A percentile compares a stretch with the other conserved stretches of the same genome.
Evolutionary conservation across 2,329 filamentous ascomycete genomes (phyloP).

Genomic region (Talaromyces verruculosus): DNA sequence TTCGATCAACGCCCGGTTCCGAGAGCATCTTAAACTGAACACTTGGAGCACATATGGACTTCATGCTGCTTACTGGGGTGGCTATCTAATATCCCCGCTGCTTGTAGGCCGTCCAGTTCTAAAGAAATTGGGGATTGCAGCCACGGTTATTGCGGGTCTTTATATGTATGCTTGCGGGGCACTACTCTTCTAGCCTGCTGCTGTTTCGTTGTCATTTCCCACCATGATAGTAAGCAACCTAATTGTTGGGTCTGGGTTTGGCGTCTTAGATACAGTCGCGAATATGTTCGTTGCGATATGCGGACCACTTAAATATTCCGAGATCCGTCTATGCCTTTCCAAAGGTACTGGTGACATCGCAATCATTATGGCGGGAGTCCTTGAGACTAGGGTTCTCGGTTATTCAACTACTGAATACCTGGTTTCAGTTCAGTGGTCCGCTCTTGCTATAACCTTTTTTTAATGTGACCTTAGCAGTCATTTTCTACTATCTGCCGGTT

Average conservation of each 20-base stretch:
- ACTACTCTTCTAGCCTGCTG: slow-evolving; percentile 12
- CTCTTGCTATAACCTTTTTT: neutral
- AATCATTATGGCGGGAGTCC: slow-evolving; percentile 47
- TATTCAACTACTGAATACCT: slow-evolving; percentile 45
- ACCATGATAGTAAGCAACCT: neutral
- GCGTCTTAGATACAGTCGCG: slow-evolving; percentile 3
- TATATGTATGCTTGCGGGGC: slow-evolving; percentile 11
- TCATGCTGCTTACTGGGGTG: slow-evolving; percentile 1
- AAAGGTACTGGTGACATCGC: neutral
- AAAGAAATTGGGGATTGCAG: slow-evolving; percentile 10
- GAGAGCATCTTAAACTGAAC: neutral
- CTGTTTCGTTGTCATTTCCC: neutral
- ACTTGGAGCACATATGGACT: neutral
- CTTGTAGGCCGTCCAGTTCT: slow-evolving; percentile 3
- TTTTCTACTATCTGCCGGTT: slow-evolving; percentile 4
- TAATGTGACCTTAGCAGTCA: neutral
- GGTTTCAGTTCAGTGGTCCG: neutral
- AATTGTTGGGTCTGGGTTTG: slow-evolving; percentile 17
- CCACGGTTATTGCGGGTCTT: slow-evolving; percentile 10
- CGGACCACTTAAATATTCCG: slow-evolving; percentile 11
- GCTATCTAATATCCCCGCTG: neutral
- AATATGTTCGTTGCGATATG: slow-evolving; percentile 10
- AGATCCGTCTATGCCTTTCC: slow-evolving; percentile 49
- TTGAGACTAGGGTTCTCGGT: neutral
- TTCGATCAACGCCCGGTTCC: neutral